A percentile compares a stretch with the other conserved stretches of the same genome.
Evolutionary conservation across 2,329 filamentous ascomycete genomes (phyloP).

Genomic region (Penicillium capsulatum): DNA sequence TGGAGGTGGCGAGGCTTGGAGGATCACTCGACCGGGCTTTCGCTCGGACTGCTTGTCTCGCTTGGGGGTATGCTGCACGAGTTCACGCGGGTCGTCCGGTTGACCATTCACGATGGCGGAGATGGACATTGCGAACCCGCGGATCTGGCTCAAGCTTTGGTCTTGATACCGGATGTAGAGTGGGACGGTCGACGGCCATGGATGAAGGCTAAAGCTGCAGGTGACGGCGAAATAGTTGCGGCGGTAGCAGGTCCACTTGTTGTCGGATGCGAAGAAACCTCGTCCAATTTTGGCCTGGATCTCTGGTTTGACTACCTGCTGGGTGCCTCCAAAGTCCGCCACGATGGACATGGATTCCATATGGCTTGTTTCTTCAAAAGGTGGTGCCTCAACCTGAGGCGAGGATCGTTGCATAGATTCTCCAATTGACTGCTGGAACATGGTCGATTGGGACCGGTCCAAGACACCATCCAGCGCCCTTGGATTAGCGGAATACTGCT

Average conservation of each 20-base stretch:
- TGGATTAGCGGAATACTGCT: conserved; percentile 33
- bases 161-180: conserved; percentile 53
- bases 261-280: conserved; percentile 76
- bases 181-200: conserved; percentile 53
- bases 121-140: conserved; percentile 76
- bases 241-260: conserved; percentile 87
- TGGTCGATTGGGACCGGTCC: conserved; percentile 28
- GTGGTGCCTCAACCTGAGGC: conserved; percentile 34
- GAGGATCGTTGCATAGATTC: conserved; percentile 23
- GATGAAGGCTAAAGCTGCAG: conserved; percentile 69
- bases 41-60: conserved; percentile 80
- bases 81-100: conserved; percentile 70
- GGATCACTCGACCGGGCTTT: conserved; percentile 64
- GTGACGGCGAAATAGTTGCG: conserved; percentile 87
- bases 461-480: conserved; percentile 31
- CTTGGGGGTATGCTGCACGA: conserved; percentile 89
- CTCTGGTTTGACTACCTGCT: conserved; percentile 59
- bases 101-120: conserved; percentile 76
- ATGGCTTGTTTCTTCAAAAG: conserved; percentile 40
- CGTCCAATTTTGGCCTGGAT: conserved; percentile 82
- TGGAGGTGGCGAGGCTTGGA: conserved; percentile 63
- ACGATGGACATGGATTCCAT: conserved; percentile 31
- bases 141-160: conserved; percentile 54
- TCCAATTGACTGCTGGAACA: conserved; percentile 31
- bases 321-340: conserved; percentile 23